These are phyloP conservation scores for Senna tora DNA, from an alignment of 306 rosid genomes.

Conservation along the genomic window DNA sequence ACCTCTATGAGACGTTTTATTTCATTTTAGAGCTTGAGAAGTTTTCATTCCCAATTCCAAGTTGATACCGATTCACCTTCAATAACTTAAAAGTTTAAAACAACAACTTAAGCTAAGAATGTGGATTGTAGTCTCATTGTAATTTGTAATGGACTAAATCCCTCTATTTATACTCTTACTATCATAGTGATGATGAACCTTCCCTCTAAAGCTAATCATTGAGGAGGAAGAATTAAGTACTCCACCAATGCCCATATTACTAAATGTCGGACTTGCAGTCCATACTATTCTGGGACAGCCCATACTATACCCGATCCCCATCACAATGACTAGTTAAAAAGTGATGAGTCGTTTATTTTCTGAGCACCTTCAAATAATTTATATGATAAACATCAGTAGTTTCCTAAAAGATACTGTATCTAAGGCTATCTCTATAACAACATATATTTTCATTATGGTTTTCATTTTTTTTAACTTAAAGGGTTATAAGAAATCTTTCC, in stretches of 20 bases:
- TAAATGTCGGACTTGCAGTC: no score
- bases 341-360: neutral
- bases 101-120: no score
- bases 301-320: no score
- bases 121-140: no score
- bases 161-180: neutral
- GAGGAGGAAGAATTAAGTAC: no score
- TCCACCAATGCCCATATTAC: no score
- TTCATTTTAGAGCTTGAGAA: neutral
- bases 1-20: neutral
- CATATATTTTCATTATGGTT: neutral
- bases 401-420: neutral
- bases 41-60: neutral
- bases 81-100: no score
- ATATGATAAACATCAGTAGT: neutral
- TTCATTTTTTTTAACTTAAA: neutral
- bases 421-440: neutral
- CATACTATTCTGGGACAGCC: no score
- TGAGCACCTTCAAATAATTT: neutral
- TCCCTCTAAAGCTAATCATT: no score
- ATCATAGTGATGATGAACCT: no score
- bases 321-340: no score
- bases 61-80: neutral
- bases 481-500: constrained; percentile 4
- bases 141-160: no score